Conservation (phyloP, 441 rosid species). For the Metrosideros polymorpha region DNA sequence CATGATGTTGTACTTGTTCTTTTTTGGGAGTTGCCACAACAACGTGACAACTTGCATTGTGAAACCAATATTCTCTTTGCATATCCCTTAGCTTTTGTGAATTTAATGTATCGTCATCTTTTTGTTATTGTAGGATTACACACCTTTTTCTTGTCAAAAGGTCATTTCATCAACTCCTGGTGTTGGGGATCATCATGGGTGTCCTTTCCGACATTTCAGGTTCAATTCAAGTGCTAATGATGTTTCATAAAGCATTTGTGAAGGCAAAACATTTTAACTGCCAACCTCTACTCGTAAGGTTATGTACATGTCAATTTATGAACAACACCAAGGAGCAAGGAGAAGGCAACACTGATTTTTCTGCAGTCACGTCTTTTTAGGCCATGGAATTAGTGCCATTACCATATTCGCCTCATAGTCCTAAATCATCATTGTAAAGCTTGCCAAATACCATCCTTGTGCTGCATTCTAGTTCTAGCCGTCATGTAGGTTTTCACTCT, state of each 20-base stretch:
- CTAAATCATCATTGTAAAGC: neutral
- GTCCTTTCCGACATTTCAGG: slow-evolving; percentile 95
- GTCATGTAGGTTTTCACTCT: neutral
- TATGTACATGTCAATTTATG: neutral
- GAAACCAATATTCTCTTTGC: neutral
- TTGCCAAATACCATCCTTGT: neutral
- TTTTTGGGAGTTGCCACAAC: neutral
- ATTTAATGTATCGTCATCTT: neutral
- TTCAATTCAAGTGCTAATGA: slow-evolving; percentile 2
- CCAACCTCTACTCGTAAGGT: neutral
- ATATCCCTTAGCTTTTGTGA: neutral
- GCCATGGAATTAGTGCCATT: neutral
- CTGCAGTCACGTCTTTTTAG: neutral
- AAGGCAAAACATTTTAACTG: neutral
- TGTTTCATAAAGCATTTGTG: neutral
- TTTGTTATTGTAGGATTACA: slow-evolving; percentile 62
- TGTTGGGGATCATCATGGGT: slow-evolving; percentile 87
- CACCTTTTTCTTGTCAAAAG: slow-evolving; percentile 91
- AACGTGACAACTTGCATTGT: neutral
- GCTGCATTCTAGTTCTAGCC: neutral
- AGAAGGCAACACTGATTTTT: neutral
- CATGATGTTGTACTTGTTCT: neutral
- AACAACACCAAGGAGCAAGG: neutral
- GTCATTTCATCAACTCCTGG: slow-evolving; percentile 70
- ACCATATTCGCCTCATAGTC: neutral